Evolutionary conservation across 2,329 filamentous ascomycete species (phyloP).

Genomic region (Exophiala sideris): DNA sequence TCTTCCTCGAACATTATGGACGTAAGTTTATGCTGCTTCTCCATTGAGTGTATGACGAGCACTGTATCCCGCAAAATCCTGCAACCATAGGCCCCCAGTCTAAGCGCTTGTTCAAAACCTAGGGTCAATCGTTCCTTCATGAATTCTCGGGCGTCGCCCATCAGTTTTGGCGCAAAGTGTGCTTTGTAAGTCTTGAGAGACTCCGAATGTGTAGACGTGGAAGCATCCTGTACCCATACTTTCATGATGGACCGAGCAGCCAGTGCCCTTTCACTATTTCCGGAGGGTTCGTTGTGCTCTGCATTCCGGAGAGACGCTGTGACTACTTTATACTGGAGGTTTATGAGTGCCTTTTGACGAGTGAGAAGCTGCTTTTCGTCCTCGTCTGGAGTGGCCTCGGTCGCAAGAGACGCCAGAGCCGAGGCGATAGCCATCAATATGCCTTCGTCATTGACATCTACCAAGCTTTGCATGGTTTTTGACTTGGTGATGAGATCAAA

Average conservation of each 20-base stretch:
- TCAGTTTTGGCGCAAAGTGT: not conserved
- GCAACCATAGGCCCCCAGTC: slow-evolving; percentile 7
- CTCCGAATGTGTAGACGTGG: not conserved
- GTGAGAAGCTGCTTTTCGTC: slow-evolving; percentile 9
- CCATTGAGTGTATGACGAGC: slow-evolving; percentile 2
- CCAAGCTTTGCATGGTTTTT: slow-evolving; percentile 46
- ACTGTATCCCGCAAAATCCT: slow-evolving; percentile 5
- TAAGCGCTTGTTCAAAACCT: slow-evolving; percentile 21
- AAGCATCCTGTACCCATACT: slow-evolving; percentile 5
- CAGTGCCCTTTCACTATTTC: not conserved
- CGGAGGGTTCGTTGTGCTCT: slow-evolving; percentile 2
- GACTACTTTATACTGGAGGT: slow-evolving; percentile 15
- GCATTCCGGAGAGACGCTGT: slow-evolving; percentile 5
- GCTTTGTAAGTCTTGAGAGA: not conserved
- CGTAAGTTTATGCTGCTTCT: slow-evolving; percentile 1
- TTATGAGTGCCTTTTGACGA: slow-evolving; percentile 11
- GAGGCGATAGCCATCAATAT: slow-evolving; percentile 2
- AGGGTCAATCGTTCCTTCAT: slow-evolving; percentile 16
- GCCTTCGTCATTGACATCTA: slow-evolving; percentile 4
- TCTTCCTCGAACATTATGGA: slow-evolving; percentile 17
- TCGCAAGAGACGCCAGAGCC: slow-evolving; percentile 12
- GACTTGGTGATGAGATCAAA: slow-evolving; percentile 85
- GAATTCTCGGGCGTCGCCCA: slow-evolving; percentile 9
- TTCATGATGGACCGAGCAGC: not conserved
- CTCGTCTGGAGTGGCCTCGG: not conserved